Base-by-base conservation (phyloP, 2,329 filamentous ascomycete species). In the Fusarium bulbicola region DNA sequence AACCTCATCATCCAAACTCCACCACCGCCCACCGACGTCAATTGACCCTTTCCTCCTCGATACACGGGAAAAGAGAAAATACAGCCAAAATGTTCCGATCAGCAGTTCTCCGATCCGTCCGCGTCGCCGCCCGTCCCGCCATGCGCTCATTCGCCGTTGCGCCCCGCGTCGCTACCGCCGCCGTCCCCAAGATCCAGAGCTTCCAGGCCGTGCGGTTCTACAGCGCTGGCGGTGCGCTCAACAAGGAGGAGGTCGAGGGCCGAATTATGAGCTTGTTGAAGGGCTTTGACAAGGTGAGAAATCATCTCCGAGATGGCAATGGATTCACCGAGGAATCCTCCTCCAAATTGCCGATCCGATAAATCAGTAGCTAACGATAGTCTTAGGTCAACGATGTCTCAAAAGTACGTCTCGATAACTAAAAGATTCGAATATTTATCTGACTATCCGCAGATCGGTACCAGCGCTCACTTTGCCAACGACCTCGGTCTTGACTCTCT, bases 401-500 rank as follows among this genome's bases (percentile, higher is more conserved):
- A 78, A 91, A 91, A 83, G 90, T 92, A 89, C 74, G 86, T 85
- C 45, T 56, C 26, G 52, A 50, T 61, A 32, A 50, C 12, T 16
- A 5, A 16, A 24, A 32, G 42, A 77, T 63, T 30, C 47, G 43
- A 49, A 32, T 47, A 37, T 24, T 42, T 45, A 34, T 34, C 58
- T 66, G 79, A 78, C 57, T 39, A 56, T 50, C 37, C 63, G 24
- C 72, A 98, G 95, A 94, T 99, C 82, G 94, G 91, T 80, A 86
- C 90, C 73, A 88, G 87, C 60, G 92, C 95, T 67, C 95, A 98
- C 90, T 99, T 99, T 86, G 90, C 94, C 82, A 98, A 98, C 84
- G 95, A 99, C 86, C 93, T 99, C 74, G 96, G 95, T 76, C 88
- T 99, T 80, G 96, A 99, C 88, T 97, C 93, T 86, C 90, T 99